A percentile compares a stretch with the other conserved stretches of the same genome.
These are phyloP conservation scores for Emmonsiellopsis sp. DNA, from an alignment of 2,329 filamentous ascomycete genomes.

Conservation along the genomic window DNA sequence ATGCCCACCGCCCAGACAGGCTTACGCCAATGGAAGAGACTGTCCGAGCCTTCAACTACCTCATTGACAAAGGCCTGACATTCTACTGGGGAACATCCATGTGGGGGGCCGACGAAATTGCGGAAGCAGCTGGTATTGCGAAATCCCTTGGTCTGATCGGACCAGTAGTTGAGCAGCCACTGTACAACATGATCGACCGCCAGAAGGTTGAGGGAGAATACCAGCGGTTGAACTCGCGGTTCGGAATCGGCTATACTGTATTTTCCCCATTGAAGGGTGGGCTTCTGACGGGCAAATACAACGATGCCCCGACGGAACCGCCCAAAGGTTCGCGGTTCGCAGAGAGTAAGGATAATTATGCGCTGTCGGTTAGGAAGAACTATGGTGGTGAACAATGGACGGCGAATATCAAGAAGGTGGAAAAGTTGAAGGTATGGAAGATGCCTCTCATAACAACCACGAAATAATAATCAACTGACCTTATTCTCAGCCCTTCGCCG, in stretches of 20 bases:
- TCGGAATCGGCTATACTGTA: conserved; percentile 54
- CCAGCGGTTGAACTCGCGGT: conserved; percentile 50
- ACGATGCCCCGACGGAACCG: conserved; percentile 43
- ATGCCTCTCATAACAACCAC: not conserved
- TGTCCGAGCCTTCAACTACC: conserved; percentile 61
- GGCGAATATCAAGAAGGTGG: conserved; percentile 49
- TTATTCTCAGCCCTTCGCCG: conserved; percentile 51
- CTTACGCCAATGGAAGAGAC: conserved; percentile 63
- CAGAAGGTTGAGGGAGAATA: conserved; percentile 56
- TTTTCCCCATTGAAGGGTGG: conserved; percentile 55
- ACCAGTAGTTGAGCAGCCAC: conserved; percentile 47
- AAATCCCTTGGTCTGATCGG: conserved; percentile 53
- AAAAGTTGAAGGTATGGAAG: conserved; percentile 29
- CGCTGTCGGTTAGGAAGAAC: conserved; percentile 36
- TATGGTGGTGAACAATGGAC: conserved; percentile 35
- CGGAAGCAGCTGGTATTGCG: conserved; percentile 53
- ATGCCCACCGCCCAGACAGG: conserved; percentile 61
- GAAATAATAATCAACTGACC: conserved; percentile 5
- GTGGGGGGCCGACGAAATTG: conserved; percentile 60
- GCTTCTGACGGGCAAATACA: conserved; percentile 60
- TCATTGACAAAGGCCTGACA: conserved; percentile 59
- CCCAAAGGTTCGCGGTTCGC: conserved; percentile 52
- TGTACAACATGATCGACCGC: conserved; percentile 57
- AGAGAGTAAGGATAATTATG: conserved; percentile 48
- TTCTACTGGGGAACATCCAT: conserved; percentile 66